These are phyloP conservation scores for Artomyces pyxidatus DNA, from an alignment of 768 basidiomycete genomes.

Conservation along the genomic window DNA sequence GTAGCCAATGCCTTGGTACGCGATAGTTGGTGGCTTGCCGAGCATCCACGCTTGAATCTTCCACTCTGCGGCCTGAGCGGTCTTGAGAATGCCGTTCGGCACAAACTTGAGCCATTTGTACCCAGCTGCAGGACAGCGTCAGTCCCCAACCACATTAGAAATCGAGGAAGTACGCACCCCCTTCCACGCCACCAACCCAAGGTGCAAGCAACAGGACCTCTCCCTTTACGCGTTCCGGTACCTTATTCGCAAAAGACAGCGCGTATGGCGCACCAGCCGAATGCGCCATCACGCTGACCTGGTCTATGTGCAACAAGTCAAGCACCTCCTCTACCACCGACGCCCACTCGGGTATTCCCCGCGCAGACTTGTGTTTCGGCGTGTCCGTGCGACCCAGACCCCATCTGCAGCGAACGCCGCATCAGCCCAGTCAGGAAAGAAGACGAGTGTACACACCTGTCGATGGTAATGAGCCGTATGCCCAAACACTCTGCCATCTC, in stretches of 20 bases:
- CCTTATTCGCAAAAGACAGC: constrained; percentile 73
- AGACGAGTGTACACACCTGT: constrained; percentile 47
- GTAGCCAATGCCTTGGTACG: constrained; percentile 83
- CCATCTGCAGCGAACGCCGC: constrained; percentile 53
- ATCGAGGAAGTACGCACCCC: constrained; percentile 44
- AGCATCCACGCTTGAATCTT: constrained; percentile 96
- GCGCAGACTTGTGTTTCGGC: constrained; percentile 50
- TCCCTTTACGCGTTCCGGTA: constrained; percentile 69
- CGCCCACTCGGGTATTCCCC: constrained; percentile 88
- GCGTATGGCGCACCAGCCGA: constrained; percentile 95
- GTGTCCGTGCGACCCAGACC: constrained; percentile 84
- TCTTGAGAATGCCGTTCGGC: constrained; percentile 85
- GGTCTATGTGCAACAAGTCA: constrained; percentile 65
- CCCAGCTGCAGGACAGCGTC: constrained; percentile 39
- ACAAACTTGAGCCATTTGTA: constrained; percentile 98
- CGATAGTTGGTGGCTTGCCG: constrained; percentile 84
- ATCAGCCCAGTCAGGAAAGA: background rate
- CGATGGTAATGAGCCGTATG: constrained; percentile 87
- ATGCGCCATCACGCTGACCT: constrained; percentile 90
- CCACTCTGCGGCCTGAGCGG: constrained; percentile 96
- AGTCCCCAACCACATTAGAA: constrained; percentile 5
- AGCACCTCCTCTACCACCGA: constrained; percentile 85
- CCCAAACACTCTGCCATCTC: constrained; percentile 89
- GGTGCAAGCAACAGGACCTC: constrained; percentile 87
- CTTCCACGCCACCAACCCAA: constrained; percentile 92